Evolutionary conservation across 768 basidiomycete genomes (phyloP), one percentile per base, ranked within the genome.

Genomic region (Leucosporidium creatinivorum): DNA sequence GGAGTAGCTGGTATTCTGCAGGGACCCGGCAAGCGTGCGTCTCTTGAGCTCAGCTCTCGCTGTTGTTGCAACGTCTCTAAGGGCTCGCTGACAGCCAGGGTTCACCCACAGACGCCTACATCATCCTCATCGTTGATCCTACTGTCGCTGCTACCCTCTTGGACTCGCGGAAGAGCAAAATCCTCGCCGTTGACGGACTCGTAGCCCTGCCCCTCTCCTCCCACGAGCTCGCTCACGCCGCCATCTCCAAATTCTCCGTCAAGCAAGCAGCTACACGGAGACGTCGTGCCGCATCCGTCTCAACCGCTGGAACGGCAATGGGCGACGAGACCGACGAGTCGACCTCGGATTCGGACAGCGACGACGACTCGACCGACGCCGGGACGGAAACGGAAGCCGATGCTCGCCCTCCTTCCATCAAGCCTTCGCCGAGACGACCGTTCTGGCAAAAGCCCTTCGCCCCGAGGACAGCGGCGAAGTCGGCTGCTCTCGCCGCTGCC

Each of bases 151-250:
- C 70, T 1, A 64, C 59, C 4, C 50, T 69, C 0, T 65, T 67
- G 13, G 70, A 69, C 47, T 19, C 63, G 9, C 47, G 59, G 8
- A 52, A 44, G 39, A 44, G 55, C 55, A 58, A 61, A 26, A 39
- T 72, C 25, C 28, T 28, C 19, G 28, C 39, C 44, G 59, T 55
- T 19, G 60, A 57, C 3, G 56, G 58, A 1, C 48, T 69, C 59
- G 31, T 69, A 28, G 62, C 67, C 33, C n/a, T 72, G 23, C 70
- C 70, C 12, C 67, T 72, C 54, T 13, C 48, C 17, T 66, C 65
- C 8, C 25, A 4, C 55, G 54, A 56, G 0, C 15, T 47, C 31
- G 67, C 70, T 0, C 70, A 51, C 9, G 18, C 54, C 5, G 58
- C 63, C 26, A 18, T 69, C 62, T 36, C 30, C 26, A 65, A 63